These are phyloP conservation scores for Paxillus ammoniavirescens DNA, from an alignment of 768 basidiomycete genomes.

Conservation along the genomic window DNA sequence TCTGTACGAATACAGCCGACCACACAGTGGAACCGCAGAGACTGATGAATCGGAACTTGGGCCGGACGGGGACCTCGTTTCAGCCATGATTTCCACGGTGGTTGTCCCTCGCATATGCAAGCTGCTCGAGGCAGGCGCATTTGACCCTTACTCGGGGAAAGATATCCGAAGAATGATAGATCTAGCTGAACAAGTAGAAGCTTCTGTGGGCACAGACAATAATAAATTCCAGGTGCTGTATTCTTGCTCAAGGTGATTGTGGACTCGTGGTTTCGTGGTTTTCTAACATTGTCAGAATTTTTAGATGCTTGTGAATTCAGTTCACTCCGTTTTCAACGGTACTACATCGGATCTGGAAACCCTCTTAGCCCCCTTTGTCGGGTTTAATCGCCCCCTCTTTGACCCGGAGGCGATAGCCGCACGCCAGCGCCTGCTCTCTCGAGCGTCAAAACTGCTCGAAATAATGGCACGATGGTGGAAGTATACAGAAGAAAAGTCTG, in stretches of 20 bases:
- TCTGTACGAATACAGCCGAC: slow-evolving; percentile 69
- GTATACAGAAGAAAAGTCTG: slow-evolving; percentile 59
- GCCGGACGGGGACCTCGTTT: slow-evolving; percentile 83
- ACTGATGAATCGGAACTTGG: slow-evolving; percentile 62
- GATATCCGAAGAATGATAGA: slow-evolving; percentile 66
- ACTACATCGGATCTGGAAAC: slow-evolving; percentile 52
- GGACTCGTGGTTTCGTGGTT: neutral
- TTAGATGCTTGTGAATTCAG: slow-evolving; percentile 59
- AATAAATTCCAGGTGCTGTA: slow-evolving; percentile 59
- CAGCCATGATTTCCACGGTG: slow-evolving; percentile 83
- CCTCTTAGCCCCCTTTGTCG: slow-evolving; percentile 49
- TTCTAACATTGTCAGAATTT: slow-evolving; percentile 12
- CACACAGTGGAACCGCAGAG: slow-evolving; percentile 41
- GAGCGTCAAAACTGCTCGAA: slow-evolving; percentile 67
- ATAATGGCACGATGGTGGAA: slow-evolving; percentile 79
- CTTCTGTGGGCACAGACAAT: slow-evolving; percentile 62
- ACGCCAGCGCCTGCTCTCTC: slow-evolving; percentile 64
- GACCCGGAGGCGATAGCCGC: slow-evolving; percentile 76
- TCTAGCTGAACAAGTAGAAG: slow-evolving; percentile 78
- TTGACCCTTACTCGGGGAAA: slow-evolving; percentile 76
- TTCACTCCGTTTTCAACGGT: slow-evolving; percentile 49
- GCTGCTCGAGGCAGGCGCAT: slow-evolving; percentile 72
- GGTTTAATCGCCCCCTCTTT: slow-evolving; percentile 49
- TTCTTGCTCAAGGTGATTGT: neutral
- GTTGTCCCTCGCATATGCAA: slow-evolving; percentile 74